These are phyloP conservation scores for Cladorrhinum sp. DNA, from an alignment of 2,329 filamentous ascomycete genomes.

Conservation along the genomic window DNA sequence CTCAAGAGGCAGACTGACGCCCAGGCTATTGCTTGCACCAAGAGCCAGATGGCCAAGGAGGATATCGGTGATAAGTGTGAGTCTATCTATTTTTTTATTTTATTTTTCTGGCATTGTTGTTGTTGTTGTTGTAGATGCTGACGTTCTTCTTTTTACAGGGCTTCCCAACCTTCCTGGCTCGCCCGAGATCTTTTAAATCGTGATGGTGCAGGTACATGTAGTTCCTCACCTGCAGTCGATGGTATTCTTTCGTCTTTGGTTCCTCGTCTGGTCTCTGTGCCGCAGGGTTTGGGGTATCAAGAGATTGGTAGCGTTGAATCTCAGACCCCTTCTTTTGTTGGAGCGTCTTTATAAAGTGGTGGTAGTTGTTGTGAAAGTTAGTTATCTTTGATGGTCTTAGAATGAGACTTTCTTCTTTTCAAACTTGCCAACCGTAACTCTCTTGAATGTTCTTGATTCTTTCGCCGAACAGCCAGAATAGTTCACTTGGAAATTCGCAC, in stretches of 20 bases:
- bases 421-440: no score
- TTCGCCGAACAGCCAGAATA: no score
- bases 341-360: neutral
- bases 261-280: neutral
- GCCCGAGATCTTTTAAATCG: neutral
- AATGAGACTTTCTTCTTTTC: no score
- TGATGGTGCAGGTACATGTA: neutral
- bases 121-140: neutral
- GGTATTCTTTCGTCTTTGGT: neutral
- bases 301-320: neutral
- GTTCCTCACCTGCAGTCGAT: neutral
- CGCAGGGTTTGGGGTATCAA: neutral
- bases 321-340: neutral
- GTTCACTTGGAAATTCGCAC: no score
- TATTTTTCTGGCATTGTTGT: neutral
- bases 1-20: slow-evolving; percentile 18
- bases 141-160: neutral
- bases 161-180: neutral
- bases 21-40: slow-evolving; percentile 15
- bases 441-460: no score
- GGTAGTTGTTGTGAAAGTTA: neutral
- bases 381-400: neutral
- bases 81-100: neutral
- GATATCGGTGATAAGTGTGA: slow-evolving; percentile 14
- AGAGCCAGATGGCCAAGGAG: slow-evolving; percentile 7